Base-by-base conservation (phyloP, 2,329 filamentous ascomycete genomes). In the Cladophialophora chaetospira region DNA sequence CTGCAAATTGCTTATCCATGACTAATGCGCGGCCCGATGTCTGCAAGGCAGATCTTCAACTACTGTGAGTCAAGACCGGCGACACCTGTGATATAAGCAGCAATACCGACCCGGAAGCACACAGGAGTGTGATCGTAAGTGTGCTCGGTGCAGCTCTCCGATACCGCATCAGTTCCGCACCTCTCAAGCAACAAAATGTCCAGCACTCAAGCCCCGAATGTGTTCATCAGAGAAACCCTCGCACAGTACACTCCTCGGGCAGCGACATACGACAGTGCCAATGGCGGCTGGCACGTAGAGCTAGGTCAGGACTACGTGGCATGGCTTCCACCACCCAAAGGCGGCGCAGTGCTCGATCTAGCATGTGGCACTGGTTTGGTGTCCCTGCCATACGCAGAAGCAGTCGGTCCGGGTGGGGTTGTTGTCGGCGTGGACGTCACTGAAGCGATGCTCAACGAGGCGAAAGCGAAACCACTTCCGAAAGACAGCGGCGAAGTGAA, bases 361-460 rank as follows among this genome's bases (percentile, higher is more conserved):
- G 76, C 75, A 5, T 77, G 75, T 58, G 75, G 76, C 4, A 78
- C 75, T 4, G 76, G 76, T 4, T 68, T 77, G 0, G 66, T 77
- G 17, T 72, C 70, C 1, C 71, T 76, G 58, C 67, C 70, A 5
- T 72, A 71, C 29, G 68, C 71, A 8, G 65, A 73, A n/a, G 67
- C 62, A 4, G 72, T 77, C 4, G 75, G 74, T 0, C 56, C 69
- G 9, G 54, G 62, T 5, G 75, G 75, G 8, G 50, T 59, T 5
- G 72, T 78, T 1, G 52, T 73, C 8, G 76, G 74, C 13, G 62
- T 78, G 29, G 76, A 79, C 55, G 66, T 78, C 25, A 70, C 66
- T 35, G 57, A 70, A 6, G 70, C 71, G 26, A 77, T 77, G 75
- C 69, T 77, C 10, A 65, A 64, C 17, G 61, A 73, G 29, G 75